Evolutionary conservation across 2,329 filamentous ascomycete species (phyloP), one percentile per base, ranked within the genome.

Genomic region (Venturia oleaginea): DNA sequence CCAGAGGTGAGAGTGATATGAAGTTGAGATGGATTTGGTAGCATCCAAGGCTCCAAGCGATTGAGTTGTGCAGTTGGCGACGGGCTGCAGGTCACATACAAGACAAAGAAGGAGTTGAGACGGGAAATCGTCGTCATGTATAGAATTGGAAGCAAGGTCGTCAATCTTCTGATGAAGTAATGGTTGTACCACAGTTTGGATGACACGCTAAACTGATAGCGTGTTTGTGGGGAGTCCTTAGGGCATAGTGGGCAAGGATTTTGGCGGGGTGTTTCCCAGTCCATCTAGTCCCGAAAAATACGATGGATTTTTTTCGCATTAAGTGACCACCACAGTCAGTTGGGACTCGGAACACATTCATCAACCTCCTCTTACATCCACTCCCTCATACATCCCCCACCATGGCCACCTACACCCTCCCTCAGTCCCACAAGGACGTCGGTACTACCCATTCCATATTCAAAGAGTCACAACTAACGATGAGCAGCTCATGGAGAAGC

Each of bases 401-500:
- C n/a, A 65, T 65, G 64, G 43, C 75, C 67, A 77, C 76, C 72
- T 88, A 89, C 79, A 86, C 86, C 71, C 82, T 89, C 64, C 81
- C 86, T 67, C 77, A 85, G 76, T 80, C 84, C 75, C 86, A 89
- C 79, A 80, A 84, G 78, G 85, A 87, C 72, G 84, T 86, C 75
- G 74, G 83, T 78, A 57, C 37, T 27, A 30, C 37, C 62, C 51
- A 55, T 60, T 70, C 69, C 65, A 68, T 66, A 60, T 37, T 32
- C 24, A 37, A 37, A 64, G 61, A 63, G 65, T 67, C 67, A 63
- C 24, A 30, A 22, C 32, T 59, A 40, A 66, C 62, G 65, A 61
- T 65, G 61, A 64, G 61, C 64, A 96, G 92, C 87, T 97, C 86
- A 91, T 99, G 82, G 90, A 97, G 86, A 94, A 91, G 83, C 89